Base-by-base conservation (phyloP, 257 asterid genomes). In the Solanum tarijense region DNA sequence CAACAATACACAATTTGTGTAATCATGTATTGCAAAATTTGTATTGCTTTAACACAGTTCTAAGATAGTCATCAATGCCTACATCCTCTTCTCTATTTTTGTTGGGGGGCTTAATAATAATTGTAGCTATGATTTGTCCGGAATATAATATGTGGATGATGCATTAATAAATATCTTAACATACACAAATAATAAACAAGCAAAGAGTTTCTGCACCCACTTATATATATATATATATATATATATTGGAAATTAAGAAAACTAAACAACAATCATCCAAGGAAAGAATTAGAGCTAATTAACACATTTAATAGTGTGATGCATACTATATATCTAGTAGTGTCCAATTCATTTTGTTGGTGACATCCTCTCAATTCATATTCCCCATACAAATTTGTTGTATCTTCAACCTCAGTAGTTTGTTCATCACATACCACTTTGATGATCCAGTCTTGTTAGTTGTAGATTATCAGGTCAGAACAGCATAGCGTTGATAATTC, bases 1-100 rank as follows among this genome's bases (percentile, higher is more conserved):
- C 68, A 88, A 81, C 14, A 62, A 60, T 87, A 88, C 76, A 86
- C 84, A 86, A 65, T 55, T 89, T 87, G 92, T 89, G 38, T 43
- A 79, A 79, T 3, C 27, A 79, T 27, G 2, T 79, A 9, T 14
- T 41, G 25, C 25, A n/a, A 78, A 25, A 4, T 0, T 13, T 4
- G 32, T 79, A 39, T 46, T 27, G 16, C 18, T 43, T 79, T 79
- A 27, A 79, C 84, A 46, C 27, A 79, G 38, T 43, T 3, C 39
- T 29, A 7, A 29, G 27, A 27, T 79, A 43, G 18, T 43, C 16
- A 79, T 41, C 68, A 18, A 25, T 27, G 25, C 27, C 27, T 3
- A 14, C 9, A 25, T 79, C 38, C 27, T 43, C 66, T 27, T 41
- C 39, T 79, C 29, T 60, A 9, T 60, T 58, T 2, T 10, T 48